These are phyloP conservation scores for Setaria viridis DNA, from an alignment of 202 grass and related monocot genomes.

Conservation along the genomic window DNA sequence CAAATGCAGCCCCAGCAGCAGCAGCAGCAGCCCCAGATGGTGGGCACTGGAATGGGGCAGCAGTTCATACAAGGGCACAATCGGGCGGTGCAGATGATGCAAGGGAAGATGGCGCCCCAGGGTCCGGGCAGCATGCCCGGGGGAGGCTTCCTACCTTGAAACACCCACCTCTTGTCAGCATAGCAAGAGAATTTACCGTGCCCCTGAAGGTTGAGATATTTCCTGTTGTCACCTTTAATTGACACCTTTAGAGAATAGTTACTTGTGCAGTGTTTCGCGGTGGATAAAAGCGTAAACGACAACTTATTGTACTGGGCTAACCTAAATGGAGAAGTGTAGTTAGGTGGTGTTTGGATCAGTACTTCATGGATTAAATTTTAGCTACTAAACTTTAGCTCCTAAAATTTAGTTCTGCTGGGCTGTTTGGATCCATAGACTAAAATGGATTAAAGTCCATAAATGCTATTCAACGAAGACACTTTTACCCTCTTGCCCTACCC, in stretches of 20 bases:
- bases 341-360: not conserved
- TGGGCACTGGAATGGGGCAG: conserved; percentile 74
- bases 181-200: not conserved
- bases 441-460: too few species aligned
- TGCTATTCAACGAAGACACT: too few species aligned
- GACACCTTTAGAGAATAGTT: not conserved
- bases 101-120: conserved; percentile 66
- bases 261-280: not conserved
- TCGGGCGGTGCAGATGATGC: conserved; percentile 76
- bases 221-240: not conserved
- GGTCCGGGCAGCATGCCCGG: conserved; percentile 73
- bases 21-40: conserved; percentile 72
- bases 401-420: too few species aligned
- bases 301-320: not conserved
- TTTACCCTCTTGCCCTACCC: too few species aligned
- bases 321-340: not conserved
- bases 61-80: conserved; percentile 74
- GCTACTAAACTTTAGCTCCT: too few species aligned
- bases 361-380: too few species aligned
- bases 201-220: not conserved
- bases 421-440: too few species aligned
- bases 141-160: conserved; percentile 62
- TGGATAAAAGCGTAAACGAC: not conserved
- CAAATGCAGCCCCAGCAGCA: conserved; percentile 29
- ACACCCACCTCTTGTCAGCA: not conserved